Evolutionary conservation across 371 early-diverging fungal genomes (phyloP).

Genomic region (Blakeslea trispora): DNA sequence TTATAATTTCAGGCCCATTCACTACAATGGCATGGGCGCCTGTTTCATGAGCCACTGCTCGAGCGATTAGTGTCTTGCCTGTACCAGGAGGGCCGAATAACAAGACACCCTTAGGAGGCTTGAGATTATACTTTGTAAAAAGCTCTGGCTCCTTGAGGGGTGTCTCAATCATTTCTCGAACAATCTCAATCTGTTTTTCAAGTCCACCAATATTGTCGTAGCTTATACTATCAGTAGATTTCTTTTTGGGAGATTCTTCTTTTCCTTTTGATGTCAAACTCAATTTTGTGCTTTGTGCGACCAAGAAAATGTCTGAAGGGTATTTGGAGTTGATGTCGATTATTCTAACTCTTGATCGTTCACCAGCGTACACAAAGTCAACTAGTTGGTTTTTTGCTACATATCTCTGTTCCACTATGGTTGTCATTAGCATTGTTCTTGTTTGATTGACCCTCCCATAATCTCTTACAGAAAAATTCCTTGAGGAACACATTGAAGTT

Average conservation of each 20-base stretch:
- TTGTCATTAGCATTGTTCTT: too few species aligned
- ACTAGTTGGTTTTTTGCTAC: conserved; percentile 46
- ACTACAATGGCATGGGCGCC: conserved; percentile 82
- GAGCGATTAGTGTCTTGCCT: conserved; percentile 95
- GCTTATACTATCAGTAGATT: conserved; percentile 9
- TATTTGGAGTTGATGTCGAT: background rate
- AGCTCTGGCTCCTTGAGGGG: conserved; percentile 78
- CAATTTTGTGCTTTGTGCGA: conserved; percentile 34
- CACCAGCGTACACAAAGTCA: conserved; percentile 50
- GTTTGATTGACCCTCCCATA: too few species aligned
- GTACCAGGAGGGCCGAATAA: conserved; percentile 99
- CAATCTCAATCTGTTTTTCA: conserved; percentile 60
- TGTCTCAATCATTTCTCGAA: conserved; percentile 88
- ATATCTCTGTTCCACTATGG: conserved; percentile 58
- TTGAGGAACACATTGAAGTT: conserved; percentile 21
- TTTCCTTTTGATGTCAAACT: too few species aligned
- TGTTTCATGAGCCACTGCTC: conserved; percentile 86
- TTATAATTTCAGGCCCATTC: conserved; percentile 95
- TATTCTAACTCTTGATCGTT: conserved; percentile 9
- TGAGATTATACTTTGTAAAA: conserved; percentile 72
- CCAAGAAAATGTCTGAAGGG: conserved; percentile 10
- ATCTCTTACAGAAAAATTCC: conserved; percentile 22
- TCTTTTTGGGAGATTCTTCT: conserved; percentile 2
- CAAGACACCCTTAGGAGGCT: conserved; percentile 87
- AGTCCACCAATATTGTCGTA: conserved; percentile 80